Evolutionary conservation across 345 rosid species (phyloP).

Genomic region (Capsella bursapastoris): DNA sequence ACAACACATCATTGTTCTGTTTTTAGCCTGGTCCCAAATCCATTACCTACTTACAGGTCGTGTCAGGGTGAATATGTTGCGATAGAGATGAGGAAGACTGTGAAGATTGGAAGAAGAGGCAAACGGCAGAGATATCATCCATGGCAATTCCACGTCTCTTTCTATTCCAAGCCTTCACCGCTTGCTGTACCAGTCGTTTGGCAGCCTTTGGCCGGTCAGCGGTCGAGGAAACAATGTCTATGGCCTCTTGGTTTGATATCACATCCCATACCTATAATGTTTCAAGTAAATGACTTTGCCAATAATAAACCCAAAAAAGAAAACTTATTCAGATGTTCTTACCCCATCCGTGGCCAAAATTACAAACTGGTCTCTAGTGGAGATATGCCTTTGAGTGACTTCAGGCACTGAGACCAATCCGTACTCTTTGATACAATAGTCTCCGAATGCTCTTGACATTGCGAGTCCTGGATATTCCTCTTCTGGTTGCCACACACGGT

Average conservation of each 20-base stretch:
- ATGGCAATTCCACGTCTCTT: slow-evolving; percentile 78
- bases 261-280: slow-evolving; percentile 85
- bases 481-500: slow-evolving; percentile 88
- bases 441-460: slow-evolving; percentile 98
- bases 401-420: slow-evolving; percentile 85
- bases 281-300: not conserved
- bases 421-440: slow-evolving; percentile 75
- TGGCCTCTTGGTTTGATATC: slow-evolving; percentile 81
- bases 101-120: slow-evolving; percentile 77
- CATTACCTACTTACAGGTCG: slow-evolving; percentile 19
- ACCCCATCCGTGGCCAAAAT: slow-evolving; percentile 95
- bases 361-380: slow-evolving; percentile 72
- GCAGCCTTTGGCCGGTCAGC: slow-evolving; percentile 70
- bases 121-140: slow-evolving; percentile 95
- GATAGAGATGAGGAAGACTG: slow-evolving; percentile 23
- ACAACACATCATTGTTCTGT: slow-evolving; percentile 1
- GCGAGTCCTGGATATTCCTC: slow-evolving; percentile 85
- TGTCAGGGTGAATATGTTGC: slow-evolving; percentile 13
- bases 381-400: slow-evolving; percentile 72
- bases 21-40: slow-evolving; percentile 1
- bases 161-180: slow-evolving; percentile 69
- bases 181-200: slow-evolving; percentile 64
- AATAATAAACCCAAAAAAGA: not conserved
- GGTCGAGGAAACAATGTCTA: slow-evolving; percentile 66
- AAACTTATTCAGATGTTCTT: slow-evolving; percentile 23